A percentile compares a stretch with the other conserved stretches of the same genome.
These are phyloP conservation scores for Hortiboletus campestris DNA, from an alignment of 768 basidiomycete species.

Conservation along the genomic window DNA sequence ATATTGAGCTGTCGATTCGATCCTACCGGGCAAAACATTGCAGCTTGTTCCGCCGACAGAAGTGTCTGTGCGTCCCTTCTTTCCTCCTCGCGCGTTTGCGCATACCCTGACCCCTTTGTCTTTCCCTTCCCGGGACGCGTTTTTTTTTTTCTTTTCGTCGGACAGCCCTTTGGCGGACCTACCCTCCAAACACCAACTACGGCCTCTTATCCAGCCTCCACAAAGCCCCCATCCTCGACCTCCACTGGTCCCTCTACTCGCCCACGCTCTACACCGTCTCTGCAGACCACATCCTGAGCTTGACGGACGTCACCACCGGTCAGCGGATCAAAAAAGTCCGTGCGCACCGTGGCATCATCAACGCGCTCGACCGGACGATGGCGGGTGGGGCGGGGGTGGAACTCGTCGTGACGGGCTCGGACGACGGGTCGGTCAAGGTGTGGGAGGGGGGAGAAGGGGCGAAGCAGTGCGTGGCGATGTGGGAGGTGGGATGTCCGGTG, in stretches of 20 bases:
- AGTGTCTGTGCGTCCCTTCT: constrained; percentile 70
- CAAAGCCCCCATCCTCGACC: constrained; percentile 90
- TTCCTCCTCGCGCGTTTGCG: not conserved
- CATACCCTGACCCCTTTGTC: not conserved
- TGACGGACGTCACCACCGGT: constrained; percentile 82
- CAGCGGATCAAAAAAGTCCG: constrained; percentile 77
- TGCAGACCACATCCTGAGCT: constrained; percentile 81
- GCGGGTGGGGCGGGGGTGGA: constrained; percentile 83
- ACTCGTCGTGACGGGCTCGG: constrained; percentile 82
- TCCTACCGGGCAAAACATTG: constrained; percentile 90
- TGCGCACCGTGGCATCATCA: constrained; percentile 90
- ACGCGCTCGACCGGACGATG: constrained; percentile 82
- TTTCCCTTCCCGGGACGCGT: not conserved
- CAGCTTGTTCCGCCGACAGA: constrained; percentile 87
- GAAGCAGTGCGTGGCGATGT: constrained; percentile 75
- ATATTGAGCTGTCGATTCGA: constrained; percentile 92
- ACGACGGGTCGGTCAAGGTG: constrained; percentile 87
- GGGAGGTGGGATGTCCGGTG: constrained; percentile 86
- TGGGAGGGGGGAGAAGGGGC: constrained; percentile 89
- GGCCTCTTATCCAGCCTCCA: constrained; percentile 78
- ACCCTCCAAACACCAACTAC: constrained; percentile 91
- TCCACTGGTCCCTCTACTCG: constrained; percentile 83
- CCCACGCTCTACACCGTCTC: constrained; percentile 78
- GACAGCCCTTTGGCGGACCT: constrained; percentile 86
- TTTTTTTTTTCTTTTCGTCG: not conserved